Base-by-base conservation (phyloP, 2,329 filamentous ascomycete species). In the Aspergillus brunneoviolaceus region DNA sequence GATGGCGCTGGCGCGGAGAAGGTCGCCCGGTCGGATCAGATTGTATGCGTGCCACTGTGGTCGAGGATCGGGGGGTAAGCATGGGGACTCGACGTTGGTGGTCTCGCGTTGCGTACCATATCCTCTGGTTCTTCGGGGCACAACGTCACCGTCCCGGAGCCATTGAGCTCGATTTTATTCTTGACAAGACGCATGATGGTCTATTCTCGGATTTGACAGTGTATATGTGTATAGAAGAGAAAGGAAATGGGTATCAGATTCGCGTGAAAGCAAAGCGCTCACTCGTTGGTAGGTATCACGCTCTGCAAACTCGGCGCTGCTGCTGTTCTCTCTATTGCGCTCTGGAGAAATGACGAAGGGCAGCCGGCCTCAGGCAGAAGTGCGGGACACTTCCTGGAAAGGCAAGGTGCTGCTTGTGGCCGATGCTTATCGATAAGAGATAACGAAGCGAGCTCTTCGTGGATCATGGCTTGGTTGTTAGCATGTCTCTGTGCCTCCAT, bases 121-220 rank as follows among this genome's bases (percentile, higher is more conserved):
- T 91, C 89, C 76, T 91, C 89, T 54, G 88, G 86, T 73, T 90
- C 88, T 74, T 90, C 87, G 2, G 89, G 89, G 61, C 86, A 82
- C 57, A 91, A 79, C 5, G 86, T 89, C 57, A 88, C 86, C 33
- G 79, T 81, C 31, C 89, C 89, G 1, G 85, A 85, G 76, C 87
- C 87, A 74, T 87, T 83, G 60, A 84, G 84, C 68, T 89, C 86
- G 64, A 90, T 87, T 60, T 84, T 82, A 61, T 87, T 84, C 72
- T 87, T 89, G 67, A 90, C 82, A 49, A 90, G 80, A 60, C 84
- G 83, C 88, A 91, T 91, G 3, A 47, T 73, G 48, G n/a, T 35
- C 5, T 14, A 21, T 31, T 11, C 14, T 4, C 5, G 33, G 5
- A 12, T 47, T 16, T 25, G 23, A n/a, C 9, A 5, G 14, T 19